phyloP scores from a whole-genome alignment of 768 basidiomycete genomes.

The Naganishia vishniacii region DNA sequence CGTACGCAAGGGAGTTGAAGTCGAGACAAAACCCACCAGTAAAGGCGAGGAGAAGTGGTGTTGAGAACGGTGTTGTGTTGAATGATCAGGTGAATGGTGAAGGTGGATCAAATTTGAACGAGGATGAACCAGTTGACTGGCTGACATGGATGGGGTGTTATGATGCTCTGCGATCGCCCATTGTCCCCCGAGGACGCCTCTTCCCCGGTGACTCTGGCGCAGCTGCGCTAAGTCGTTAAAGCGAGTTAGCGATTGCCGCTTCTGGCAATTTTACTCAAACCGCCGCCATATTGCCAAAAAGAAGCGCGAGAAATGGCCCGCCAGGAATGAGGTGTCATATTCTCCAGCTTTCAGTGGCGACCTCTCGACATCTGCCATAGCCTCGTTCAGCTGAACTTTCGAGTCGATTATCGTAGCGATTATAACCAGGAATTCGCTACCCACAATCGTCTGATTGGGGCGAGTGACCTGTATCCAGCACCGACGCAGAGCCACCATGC shows the following conservation, averaged over 20 bases:
- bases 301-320: neutral
- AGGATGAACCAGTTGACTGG: too few species aligned
- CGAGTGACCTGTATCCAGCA: too few species aligned
- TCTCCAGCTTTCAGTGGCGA: neutral
- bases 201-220: neutral
- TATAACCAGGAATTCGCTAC: too few species aligned
- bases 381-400: neutral
- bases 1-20: neutral
- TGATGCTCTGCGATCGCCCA: neutral
- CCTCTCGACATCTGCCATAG: too few species aligned
- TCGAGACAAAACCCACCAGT: slow-evolving; percentile 7
- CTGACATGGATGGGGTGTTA: neutral
- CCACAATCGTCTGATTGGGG: too few species aligned
- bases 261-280: slow-evolving; percentile 18
- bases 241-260: neutral
- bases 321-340: slow-evolving; percentile 12
- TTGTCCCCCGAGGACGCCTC: neutral
- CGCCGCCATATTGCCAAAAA: neutral
- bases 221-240: neutral
- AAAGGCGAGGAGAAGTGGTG: slow-evolving; percentile 13
- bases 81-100: neutral
- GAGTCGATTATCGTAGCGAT: too few species aligned
- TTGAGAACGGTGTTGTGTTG: too few species aligned
- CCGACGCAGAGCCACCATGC: too few species aligned
- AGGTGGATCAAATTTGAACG: too few species aligned